phyloP scores from a whole-genome alignment of 495 filamentous ascomycete species.

The Parachaetomium inaequale region DNA sequence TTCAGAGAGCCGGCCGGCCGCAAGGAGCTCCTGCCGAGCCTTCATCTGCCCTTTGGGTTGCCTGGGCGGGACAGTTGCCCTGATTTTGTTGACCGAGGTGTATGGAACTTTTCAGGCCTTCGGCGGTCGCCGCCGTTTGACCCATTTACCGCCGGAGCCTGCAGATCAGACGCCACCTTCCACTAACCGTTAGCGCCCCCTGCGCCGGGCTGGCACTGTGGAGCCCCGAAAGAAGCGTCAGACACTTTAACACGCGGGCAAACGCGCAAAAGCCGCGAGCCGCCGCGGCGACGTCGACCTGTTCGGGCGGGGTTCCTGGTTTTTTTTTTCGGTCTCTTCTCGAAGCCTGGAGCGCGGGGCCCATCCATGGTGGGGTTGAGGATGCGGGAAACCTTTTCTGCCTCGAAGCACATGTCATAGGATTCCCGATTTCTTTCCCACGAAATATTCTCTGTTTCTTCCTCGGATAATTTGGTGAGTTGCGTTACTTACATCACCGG shows the following conservation, averaged over 20 bases:
- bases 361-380: slow-evolving; percentile 13
- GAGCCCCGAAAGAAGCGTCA: background rate
- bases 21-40: too few species aligned
- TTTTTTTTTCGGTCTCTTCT: slow-evolving; percentile 2
- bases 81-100: too few species aligned
- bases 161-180: slow-evolving; percentile 6
- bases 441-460: background rate
- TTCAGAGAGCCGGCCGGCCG: too few species aligned
- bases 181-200: slow-evolving; percentile 12
- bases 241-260: background rate
- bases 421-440: background rate
- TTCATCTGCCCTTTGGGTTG: too few species aligned
- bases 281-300: background rate
- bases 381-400: slow-evolving; percentile 15
- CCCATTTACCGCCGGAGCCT: background rate
- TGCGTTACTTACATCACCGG: background rate
- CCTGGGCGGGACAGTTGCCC: too few species aligned
- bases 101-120: background rate
- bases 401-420: background rate
- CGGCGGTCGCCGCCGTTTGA: slow-evolving; percentile 9
- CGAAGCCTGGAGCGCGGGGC: background rate
- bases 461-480: background rate
- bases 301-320: slow-evolving; percentile 14
- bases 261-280: background rate
- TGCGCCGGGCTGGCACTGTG: background rate